A percentile compares a stretch with the other conserved stretches of the same genome.
These are phyloP conservation scores for Fraxinus velutina DNA, from an alignment of 305 asterid species.

Conservation along the genomic window DNA sequence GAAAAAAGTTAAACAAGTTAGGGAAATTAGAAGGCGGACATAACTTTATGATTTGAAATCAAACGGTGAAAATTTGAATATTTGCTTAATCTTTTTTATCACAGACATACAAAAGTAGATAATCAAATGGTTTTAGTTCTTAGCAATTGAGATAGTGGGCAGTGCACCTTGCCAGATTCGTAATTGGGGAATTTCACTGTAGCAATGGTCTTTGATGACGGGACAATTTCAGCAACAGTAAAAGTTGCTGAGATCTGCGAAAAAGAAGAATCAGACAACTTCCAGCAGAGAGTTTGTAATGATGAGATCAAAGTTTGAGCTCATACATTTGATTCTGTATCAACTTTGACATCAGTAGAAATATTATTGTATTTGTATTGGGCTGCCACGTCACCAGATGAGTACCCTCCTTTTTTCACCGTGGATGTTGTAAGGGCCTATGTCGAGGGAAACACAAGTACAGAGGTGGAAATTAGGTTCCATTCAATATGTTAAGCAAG, in stretches of 20 bases:
- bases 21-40: constrained; percentile 3
- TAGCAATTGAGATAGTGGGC: constrained; percentile 6
- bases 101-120: background rate
- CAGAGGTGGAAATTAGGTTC: background rate
- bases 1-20: constrained; percentile 12
- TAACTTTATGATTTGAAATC: background rate
- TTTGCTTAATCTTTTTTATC: background rate
- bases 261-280: constrained; percentile 21
- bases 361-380: constrained; percentile 62
- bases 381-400: constrained; percentile 86
- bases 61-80: background rate
- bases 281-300: background rate
- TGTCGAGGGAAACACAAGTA: constrained; percentile 17
- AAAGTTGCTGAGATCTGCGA: constrained; percentile 63
- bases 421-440: constrained; percentile 87
- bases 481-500: background rate
- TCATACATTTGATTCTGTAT: constrained; percentile 83
- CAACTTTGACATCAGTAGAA: constrained; percentile 72
- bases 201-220: constrained; percentile 75
- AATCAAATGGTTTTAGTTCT: background rate
- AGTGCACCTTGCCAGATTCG: constrained; percentile 77
- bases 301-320: constrained; percentile 7
- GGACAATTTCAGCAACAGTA: constrained; percentile 48
- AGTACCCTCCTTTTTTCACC: constrained; percentile 78
- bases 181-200: constrained; percentile 71